Conservation (phyloP, 768 basidiomycete species). For the Asterophora parasitica region DNA sequence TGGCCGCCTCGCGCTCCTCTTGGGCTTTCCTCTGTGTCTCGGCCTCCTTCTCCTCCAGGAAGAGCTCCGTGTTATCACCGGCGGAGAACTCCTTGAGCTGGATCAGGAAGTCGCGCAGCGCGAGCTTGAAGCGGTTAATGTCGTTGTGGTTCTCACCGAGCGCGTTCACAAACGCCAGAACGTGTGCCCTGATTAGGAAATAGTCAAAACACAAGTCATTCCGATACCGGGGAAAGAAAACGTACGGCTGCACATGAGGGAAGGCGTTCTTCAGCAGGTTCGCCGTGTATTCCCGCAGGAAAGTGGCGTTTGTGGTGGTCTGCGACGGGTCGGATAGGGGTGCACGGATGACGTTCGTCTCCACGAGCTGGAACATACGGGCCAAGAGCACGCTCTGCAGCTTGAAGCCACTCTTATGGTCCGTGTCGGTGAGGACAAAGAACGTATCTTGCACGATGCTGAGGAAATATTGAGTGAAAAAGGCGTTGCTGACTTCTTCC, state of each 20-base stretch:
- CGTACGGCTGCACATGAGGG: slow-evolving; percentile 85
- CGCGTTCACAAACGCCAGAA: slow-evolving; percentile 62
- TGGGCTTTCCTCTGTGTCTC: slow-evolving; percentile 74
- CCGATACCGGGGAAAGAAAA: slow-evolving; percentile 17
- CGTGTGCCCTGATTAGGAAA: slow-evolving; percentile 50
- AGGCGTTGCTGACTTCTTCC: slow-evolving; percentile 78
- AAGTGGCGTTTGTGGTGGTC: slow-evolving; percentile 69
- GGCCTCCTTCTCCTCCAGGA: slow-evolving; percentile 89
- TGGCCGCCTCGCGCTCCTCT: slow-evolving; percentile 83
- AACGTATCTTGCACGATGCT: slow-evolving; percentile 93
- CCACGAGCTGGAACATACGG: slow-evolving; percentile 89
- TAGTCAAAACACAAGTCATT: slow-evolving; percentile 2
- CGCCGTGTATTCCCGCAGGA: slow-evolving; percentile 81
- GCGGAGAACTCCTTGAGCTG: slow-evolving; percentile 93
- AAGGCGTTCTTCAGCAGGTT: slow-evolving; percentile 86
- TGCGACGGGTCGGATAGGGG: slow-evolving; percentile 82
- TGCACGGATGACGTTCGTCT: slow-evolving; percentile 71
- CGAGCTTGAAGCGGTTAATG: slow-evolving; percentile 88
- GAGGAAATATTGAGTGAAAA: slow-evolving; percentile 96
- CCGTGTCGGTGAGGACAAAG: slow-evolving; percentile 95
- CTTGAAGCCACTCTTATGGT: slow-evolving; percentile 99
- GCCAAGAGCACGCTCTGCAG: slow-evolving; percentile 90
- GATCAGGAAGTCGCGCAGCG: slow-evolving; percentile 95
- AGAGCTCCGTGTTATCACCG: slow-evolving; percentile 89
- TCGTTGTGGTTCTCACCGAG: slow-evolving; percentile 73